Evolutionary conservation across 2,329 filamentous ascomycete species (phyloP).

Genomic region (Ascochyta koolunga): DNA sequence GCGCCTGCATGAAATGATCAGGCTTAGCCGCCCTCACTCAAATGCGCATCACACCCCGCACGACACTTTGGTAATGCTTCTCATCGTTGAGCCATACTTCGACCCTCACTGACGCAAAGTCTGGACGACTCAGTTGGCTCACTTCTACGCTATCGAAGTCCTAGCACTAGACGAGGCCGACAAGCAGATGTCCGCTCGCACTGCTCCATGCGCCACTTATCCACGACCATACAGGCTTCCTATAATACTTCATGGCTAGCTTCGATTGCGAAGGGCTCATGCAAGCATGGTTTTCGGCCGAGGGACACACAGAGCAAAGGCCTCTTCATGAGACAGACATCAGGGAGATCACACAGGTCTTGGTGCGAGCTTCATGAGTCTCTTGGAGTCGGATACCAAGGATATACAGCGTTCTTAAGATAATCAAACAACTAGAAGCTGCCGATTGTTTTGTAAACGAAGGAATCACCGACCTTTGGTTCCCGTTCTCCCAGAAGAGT

Average conservation of each 20-base stretch:
- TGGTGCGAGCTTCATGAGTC: conserved; percentile 2
- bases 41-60: too few species aligned
- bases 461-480: conserved; percentile 15
- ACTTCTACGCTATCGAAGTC: too few species aligned
- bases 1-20: too few species aligned
- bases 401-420: conserved; percentile 21
- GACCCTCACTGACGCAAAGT: too few species aligned
- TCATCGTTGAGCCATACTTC: too few species aligned
- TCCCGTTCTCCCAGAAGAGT: conserved; percentile 17
- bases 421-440: conserved; percentile 14
- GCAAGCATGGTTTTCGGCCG: conserved; percentile 5
- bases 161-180: not conserved
- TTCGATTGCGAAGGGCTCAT: conserved; percentile 3
- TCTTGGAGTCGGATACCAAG: conserved; percentile 22
- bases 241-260: not conserved
- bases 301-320: not conserved
- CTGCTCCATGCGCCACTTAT: not conserved
- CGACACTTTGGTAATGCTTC: too few species aligned
- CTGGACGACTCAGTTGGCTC: too few species aligned
- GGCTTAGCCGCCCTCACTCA: too few species aligned
- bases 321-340: conserved; percentile 16
- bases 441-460: conserved; percentile 19
- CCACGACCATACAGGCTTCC: not conserved
- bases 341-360: conserved; percentile 14
- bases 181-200: not conserved